phyloP scores from a whole-genome alignment of 164 flowering plant species.

The Saururus chinensis region DNA sequence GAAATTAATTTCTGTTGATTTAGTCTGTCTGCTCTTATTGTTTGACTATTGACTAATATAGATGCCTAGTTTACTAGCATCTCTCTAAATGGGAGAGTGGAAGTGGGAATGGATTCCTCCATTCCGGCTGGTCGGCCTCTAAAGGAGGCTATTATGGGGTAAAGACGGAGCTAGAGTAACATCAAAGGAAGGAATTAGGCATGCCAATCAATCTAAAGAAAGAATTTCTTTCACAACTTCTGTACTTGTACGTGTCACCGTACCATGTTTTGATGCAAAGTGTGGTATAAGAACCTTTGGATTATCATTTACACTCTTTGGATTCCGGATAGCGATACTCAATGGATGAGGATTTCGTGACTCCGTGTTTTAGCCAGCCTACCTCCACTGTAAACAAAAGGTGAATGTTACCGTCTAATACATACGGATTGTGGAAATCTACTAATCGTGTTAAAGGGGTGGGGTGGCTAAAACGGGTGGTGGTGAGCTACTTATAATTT shows the following conservation, averaged over 20 bases:
- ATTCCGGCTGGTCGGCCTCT: constrained; percentile 1
- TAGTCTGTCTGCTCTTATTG: not conserved
- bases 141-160: not conserved
- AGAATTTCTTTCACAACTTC: not conserved
- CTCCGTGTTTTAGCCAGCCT: too few relatives aligned
- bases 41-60: constrained; percentile 1
- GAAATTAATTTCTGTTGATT: not conserved
- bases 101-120: constrained; percentile 1
- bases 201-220: not conserved
- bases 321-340: not conserved
- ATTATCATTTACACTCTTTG: not conserved
- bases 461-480: too few relatives aligned
- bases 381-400: too few relatives aligned
- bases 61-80: not conserved
- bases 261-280: not conserved
- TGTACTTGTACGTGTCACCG: not conserved
- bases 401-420: too few relatives aligned
- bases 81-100: not conserved
- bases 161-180: not conserved
- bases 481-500: too few relatives aligned
- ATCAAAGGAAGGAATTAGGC: constrained; percentile 1
- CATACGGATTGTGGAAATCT: too few relatives aligned
- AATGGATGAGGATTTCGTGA: too few relatives aligned
- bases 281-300: not conserved
- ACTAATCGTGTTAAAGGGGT: too few relatives aligned